A percentile compares a stretch with the other conserved stretches of the same genome.
Conservation (phyloP, 495 filamentous ascomycete genomes). For the Entonaema liquescens region DNA sequence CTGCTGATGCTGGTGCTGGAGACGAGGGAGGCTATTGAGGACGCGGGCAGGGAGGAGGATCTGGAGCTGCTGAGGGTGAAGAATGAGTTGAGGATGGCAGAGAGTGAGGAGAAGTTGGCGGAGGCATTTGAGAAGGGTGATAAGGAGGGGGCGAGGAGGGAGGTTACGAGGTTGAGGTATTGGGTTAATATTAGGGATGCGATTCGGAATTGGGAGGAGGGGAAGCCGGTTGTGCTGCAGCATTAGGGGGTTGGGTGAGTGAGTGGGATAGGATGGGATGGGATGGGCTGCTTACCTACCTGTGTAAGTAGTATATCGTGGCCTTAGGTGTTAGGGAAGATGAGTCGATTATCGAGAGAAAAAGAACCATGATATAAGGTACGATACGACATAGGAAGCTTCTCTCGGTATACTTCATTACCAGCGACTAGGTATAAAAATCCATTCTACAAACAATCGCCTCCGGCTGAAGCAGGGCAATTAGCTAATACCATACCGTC, state of each 20-base stretch:
- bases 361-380: too few relatives aligned
- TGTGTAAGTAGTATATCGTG: too few relatives aligned
- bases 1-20: conserved; percentile 90
- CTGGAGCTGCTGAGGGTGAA: conserved; percentile 66
- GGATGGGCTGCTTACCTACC: too few relatives aligned
- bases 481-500: too few relatives aligned
- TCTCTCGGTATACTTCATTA: too few relatives aligned
- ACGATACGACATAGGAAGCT: too few relatives aligned
- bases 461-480: too few relatives aligned
- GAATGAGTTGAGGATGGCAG: conserved; percentile 73
- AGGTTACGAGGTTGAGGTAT: conserved; percentile 83
- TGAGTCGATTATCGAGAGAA: too few relatives aligned
- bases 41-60: conserved; percentile 69
- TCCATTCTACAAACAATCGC: too few relatives aligned
- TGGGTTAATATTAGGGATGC: conserved; percentile 90
- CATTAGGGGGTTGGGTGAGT: conserved; percentile 56
- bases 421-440: too few relatives aligned
- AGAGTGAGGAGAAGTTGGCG: conserved; percentile 66
- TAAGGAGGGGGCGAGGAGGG: conserved; percentile 68
- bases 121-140: conserved; percentile 72
- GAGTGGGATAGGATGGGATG: background rate
- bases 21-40: conserved; percentile 84
- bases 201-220: conserved; percentile 81
- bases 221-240: conserved; percentile 70
- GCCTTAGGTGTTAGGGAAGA: too few relatives aligned